Conservation (phyloP, 805 yeast species). For the Lipomyces starkeyi region DNA sequence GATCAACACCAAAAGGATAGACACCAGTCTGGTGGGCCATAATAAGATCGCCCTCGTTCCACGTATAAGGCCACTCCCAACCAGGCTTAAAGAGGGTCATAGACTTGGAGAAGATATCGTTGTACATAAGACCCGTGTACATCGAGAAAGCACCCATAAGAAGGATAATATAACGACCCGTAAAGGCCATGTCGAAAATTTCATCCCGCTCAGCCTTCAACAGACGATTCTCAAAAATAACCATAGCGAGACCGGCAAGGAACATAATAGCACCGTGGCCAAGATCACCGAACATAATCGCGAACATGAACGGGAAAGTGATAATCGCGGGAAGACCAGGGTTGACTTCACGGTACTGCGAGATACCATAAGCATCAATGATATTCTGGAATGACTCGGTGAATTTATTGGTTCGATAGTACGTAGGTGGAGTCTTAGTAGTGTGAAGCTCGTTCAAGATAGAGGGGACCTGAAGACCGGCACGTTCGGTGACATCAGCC, state of each 20-base stretch:
- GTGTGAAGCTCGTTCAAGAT: slow-evolving; percentile 68
- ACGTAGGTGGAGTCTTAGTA: slow-evolving; percentile 90
- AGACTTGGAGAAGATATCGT: slow-evolving; percentile 90
- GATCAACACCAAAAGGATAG: slow-evolving; percentile 87
- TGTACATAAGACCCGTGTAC: slow-evolving; percentile 92
- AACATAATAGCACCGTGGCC: slow-evolving; percentile 92
- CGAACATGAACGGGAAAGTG: slow-evolving; percentile 98
- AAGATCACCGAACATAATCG: slow-evolving; percentile 98
- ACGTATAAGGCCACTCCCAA: slow-evolving; percentile 88
- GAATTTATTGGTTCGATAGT: slow-evolving; percentile 91
- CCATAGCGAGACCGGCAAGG: slow-evolving; percentile 71
- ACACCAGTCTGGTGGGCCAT: slow-evolving; percentile 69
- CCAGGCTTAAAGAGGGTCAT: slow-evolving; percentile 88
- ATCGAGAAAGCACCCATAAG: slow-evolving; percentile 95
- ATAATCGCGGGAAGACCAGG: slow-evolving; percentile 94
- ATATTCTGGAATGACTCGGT: slow-evolving; percentile 91
- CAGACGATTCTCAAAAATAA: slow-evolving; percentile 74
- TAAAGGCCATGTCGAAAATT: slow-evolving; percentile 93
- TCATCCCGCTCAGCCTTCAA: slow-evolving; percentile 80
- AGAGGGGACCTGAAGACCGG: slow-evolving; percentile 53
- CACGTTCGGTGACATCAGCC: slow-evolving; percentile 62
- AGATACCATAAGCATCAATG: slow-evolving; percentile 94
- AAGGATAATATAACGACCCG: slow-evolving; percentile 88
- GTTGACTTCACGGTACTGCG: slow-evolving; percentile 91
- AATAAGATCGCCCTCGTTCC: slow-evolving; percentile 71